Base-by-base conservation (phyloP, 345 rosid species). In the Populus ilicifolia region DNA sequence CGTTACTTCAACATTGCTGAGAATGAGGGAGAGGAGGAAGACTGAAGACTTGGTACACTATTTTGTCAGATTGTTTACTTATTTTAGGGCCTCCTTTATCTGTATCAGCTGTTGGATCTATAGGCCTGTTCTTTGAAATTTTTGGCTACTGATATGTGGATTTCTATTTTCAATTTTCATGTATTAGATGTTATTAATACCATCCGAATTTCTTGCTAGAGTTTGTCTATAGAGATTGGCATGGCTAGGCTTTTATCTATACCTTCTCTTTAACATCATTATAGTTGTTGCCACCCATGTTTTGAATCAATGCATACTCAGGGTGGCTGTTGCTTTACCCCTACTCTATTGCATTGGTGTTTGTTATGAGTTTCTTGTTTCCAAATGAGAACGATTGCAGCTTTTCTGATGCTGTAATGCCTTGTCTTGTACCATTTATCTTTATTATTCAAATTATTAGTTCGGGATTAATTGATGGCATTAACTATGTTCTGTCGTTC, bases 1-100 rank as follows among this genome's bases (percentile, higher is more conserved):
- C 77, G 80, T 4, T 80, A 80, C 75, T 80, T 80, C 67, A 80
- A 80, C 75, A 80, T 80, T 61, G 82, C 82, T 1, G 82, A 80
- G 71, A 80, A 80, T 13, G 75, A 80, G 75, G 82, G 79, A 25
- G 82, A 80, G 71, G 82, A 80, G 75, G 82, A 59, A 38, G 83
- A 80, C 27, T 80, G 71, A 77, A 46, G 69, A n/a, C 63, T 36
- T 17, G 21, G 16, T 21, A 54, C 33, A 43, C 61, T 70, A 21
- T 71, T 70, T 71, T 44, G 21, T 33, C 50, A 20, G 21, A 23
- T 39, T 61, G 73, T 18, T 79, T 35, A 27, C 67, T 30, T 61
- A 17, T 72, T 72, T 79, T 67, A 54, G 43, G 35, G 29, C 20
- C 39, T 50, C 10, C 33, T 10, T 50, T 46, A n/a, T 71, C 54